Conservation (phyloP, 257 asterid species). For the Anisodus acutangulus region DNA sequence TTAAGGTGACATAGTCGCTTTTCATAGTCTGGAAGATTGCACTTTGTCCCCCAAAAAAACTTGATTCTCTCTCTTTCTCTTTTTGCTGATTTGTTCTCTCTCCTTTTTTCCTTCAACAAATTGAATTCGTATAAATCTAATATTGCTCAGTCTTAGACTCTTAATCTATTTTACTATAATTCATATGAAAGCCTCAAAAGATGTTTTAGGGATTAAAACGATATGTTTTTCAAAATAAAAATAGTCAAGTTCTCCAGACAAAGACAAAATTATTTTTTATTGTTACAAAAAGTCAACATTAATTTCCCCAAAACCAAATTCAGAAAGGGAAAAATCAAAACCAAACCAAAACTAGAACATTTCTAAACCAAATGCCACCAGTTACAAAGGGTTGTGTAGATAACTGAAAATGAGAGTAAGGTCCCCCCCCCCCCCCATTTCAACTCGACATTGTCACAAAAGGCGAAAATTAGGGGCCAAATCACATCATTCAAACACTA, state of each 20-base stretch:
- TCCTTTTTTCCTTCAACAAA: not conserved
- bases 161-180: not conserved
- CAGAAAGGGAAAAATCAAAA: not conserved
- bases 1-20: too few species aligned
- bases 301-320: not conserved
- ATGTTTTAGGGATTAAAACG: slow-evolving; percentile 12
- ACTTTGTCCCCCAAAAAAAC: too few species aligned
- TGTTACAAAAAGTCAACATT: not conserved
- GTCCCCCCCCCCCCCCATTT: not conserved
- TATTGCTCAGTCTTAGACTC: not conserved
- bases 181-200: not conserved
- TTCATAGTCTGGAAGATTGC: too few species aligned
- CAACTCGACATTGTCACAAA: not conserved
- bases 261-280: not conserved
- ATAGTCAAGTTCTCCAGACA: not conserved
- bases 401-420: not conserved
- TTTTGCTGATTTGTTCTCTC: too few species aligned
- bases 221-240: not conserved
- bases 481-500: not conserved
- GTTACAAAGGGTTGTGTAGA: not conserved
- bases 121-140: not conserved
- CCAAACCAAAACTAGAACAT: not conserved
- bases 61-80: too few species aligned
- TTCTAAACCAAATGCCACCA: not conserved
- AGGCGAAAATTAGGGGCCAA: not conserved